Conservation (phyloP, 2,329 filamentous ascomycete species). For the Arthrobotrys conoides region DNA sequence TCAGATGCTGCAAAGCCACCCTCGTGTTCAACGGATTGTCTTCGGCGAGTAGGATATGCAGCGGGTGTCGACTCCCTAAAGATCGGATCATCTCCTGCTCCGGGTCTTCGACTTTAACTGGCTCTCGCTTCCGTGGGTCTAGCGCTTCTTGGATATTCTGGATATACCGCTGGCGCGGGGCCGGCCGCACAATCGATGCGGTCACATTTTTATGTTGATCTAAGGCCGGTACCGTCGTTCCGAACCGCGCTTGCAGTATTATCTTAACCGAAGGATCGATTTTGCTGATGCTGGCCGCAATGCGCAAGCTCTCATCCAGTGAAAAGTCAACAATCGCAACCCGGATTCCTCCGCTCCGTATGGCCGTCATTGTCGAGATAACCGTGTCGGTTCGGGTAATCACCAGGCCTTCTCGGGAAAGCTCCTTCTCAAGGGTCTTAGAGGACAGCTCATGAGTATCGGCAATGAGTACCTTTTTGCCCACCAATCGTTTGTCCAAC, state of each 20-base stretch:
- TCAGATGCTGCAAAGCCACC: conserved; percentile 93
- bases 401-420: conserved; percentile 63
- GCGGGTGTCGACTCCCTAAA: conserved; percentile 69
- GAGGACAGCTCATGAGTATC: conserved; percentile 64
- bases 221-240: conserved; percentile 62
- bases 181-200: conserved; percentile 63
- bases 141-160: conserved; percentile 63
- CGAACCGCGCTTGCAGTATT: conserved; percentile 64
- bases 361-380: conserved; percentile 61
- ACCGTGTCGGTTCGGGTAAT: conserved; percentile 61
- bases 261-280: conserved; percentile 63
- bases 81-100: conserved; percentile 64
- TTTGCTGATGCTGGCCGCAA: conserved; percentile 63
- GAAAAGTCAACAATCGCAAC: conserved; percentile 64
- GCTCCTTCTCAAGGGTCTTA: conserved; percentile 64
- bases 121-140: conserved; percentile 61
- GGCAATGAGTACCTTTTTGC: conserved; percentile 63
- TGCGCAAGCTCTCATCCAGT: conserved; percentile 63
- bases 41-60: conserved; percentile 94
- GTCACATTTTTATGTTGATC: conserved; percentile 63
- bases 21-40: conserved; percentile 98
- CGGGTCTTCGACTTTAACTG: conserved; percentile 61
- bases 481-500: conserved; percentile 63
- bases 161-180: conserved; percentile 63
- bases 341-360: conserved; percentile 61